These are phyloP conservation scores for Elongisporangium prolatum DNA, from an alignment of 352 stramenopile species.

Conservation along the genomic window DNA sequence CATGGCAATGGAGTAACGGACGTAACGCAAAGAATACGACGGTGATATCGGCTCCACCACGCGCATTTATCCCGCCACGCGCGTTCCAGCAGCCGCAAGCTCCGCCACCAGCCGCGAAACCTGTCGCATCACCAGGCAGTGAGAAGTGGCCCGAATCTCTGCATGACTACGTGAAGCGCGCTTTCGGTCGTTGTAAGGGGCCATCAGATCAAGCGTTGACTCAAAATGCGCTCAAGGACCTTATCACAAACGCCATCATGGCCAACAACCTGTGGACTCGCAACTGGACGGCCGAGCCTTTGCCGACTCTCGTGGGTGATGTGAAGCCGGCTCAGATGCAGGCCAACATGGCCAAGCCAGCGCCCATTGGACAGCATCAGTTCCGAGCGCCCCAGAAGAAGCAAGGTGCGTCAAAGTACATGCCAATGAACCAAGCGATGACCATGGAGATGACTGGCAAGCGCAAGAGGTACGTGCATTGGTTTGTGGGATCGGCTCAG, in stretches of 20 bases:
- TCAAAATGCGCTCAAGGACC: conserved; percentile 74
- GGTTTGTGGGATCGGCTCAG: not conserved
- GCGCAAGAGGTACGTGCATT: conserved; percentile 50
- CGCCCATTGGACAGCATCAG: conserved; percentile 5
- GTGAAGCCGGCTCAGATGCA: conserved; percentile 15
- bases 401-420: conserved; percentile 30
- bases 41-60: conserved; percentile 14
- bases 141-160: conserved; percentile 81
- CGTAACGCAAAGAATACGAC: conserved; percentile 11
- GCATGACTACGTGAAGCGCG: conserved; percentile 84
- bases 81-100: conserved; percentile 7
- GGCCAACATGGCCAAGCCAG: conserved; percentile 2
- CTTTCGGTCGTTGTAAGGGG: conserved; percentile 75
- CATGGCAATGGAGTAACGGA: conserved; percentile 75
- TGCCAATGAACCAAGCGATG: conserved; percentile 37
- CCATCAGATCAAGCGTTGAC: conserved; percentile 70
- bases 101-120: conserved; percentile 7
- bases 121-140: conserved; percentile 19
- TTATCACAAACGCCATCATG: conserved; percentile 84
- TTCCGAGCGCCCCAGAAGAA: conserved; percentile 7
- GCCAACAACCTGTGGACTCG: conserved; percentile 80
- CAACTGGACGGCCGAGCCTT: conserved; percentile 72
- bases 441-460: conserved; percentile 50
- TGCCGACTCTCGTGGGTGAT: conserved; percentile 68
- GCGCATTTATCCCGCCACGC: conserved; percentile 14